Evolutionary conservation across 495 filamentous ascomycete species (phyloP), one percentile per base, ranked within the genome.

Genomic region (Cercophora newfieldiana): DNA sequence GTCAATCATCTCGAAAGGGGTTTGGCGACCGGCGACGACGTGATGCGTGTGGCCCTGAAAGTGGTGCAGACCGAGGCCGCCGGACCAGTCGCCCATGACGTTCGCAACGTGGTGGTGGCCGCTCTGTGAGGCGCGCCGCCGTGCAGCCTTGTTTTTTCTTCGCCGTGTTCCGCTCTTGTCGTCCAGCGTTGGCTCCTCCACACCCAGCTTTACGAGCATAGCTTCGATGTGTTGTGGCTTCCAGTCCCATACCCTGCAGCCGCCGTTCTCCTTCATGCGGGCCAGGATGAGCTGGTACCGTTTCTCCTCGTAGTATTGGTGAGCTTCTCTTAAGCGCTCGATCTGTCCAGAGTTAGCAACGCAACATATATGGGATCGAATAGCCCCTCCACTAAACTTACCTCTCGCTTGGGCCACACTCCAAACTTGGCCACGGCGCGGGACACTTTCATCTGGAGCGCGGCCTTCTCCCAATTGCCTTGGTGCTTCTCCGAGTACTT

Each of bases 391-490:
- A 33, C 18, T 21, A 7, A 22, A 71, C 77, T 79, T 63, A 83
- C 81, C 72, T 83, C 81, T 48, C 50, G 60, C 22, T 75, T 68
- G 16, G 79, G 80, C 81, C 81, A 83, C 1, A 73, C 70, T 14
- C 76, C 79, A 53, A 76, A 80, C 59, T 78, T 79, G 37, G 80
- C 72, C 25, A 82, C 78, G 3, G 77, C 75, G 14, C 81, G 78
- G 8, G 78, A 82, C 26, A 82, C 74, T 66, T 81, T 82, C 81
- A 83, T 82, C 57, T 83, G 81, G 0, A 83, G 72, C 18, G 75
- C 76, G 28, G 80, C 80, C 61, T 82, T 80, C 54, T 74, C 72
- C 67, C 76, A 74, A 49, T 78, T 79, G n/a, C 74, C 75, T 59
- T 69, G 65, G 22, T 73, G 79, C 53, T 70, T 75, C 29, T 77